Evolutionary conservation across 306 rosid species (phyloP).

Genomic region (Gynostemma pentaphyllum): DNA sequence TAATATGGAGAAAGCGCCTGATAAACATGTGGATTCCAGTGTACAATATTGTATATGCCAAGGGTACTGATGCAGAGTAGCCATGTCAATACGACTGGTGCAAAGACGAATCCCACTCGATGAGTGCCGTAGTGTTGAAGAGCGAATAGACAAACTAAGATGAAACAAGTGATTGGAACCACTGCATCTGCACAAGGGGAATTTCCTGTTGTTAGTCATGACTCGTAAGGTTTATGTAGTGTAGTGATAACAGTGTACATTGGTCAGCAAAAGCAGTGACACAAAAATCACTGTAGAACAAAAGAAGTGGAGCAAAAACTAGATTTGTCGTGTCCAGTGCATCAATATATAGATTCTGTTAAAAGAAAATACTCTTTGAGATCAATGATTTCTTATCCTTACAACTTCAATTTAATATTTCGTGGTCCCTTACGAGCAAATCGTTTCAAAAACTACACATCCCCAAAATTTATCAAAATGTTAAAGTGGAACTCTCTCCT

Average conservation of each 20-base stretch:
- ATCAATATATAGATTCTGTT: background rate
- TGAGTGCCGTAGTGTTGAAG: slow-evolving; percentile 99
- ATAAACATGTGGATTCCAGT: slow-evolving; percentile 65
- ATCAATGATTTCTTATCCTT: background rate
- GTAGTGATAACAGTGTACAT: too few species aligned
- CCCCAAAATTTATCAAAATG: background rate
- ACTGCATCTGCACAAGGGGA: slow-evolving; percentile 69
- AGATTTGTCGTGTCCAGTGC: background rate
- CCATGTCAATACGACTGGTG: slow-evolving; percentile 85
- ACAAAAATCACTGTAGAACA: background rate
- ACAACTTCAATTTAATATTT: too few species aligned
- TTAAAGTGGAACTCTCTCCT: background rate
- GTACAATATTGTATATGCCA: slow-evolving; percentile 74
- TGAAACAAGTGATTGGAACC: slow-evolving; percentile 86
- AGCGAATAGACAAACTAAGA: slow-evolving; percentile 89
- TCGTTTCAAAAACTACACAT: background rate
- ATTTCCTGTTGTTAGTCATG: background rate
- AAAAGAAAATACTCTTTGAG: background rate
- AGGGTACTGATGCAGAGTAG: slow-evolving; percentile 88
- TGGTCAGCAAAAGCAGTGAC: background rate
- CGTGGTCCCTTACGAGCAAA: background rate
- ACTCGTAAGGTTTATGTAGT: too few species aligned
- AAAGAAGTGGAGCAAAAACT: background rate
- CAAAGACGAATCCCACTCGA: slow-evolving; percentile 84
- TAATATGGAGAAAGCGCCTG: slow-evolving; percentile 90